phyloP scores from a whole-genome alignment of 768 basidiomycete genomes.

The Pluteus cervinus region DNA sequence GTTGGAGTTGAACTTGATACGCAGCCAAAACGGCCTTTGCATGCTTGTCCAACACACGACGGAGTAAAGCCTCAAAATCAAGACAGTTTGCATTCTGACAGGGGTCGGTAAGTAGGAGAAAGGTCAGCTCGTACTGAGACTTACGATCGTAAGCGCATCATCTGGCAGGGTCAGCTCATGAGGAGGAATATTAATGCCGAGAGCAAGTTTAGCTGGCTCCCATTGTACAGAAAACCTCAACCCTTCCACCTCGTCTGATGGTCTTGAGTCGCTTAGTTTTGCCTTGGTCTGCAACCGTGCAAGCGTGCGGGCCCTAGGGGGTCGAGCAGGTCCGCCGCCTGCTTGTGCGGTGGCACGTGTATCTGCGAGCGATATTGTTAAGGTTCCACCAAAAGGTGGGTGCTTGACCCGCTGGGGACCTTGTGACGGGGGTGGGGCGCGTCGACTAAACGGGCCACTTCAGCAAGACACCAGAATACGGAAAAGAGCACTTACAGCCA shows the following conservation, averaged over 20 bases:
- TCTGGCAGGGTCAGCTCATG: conserved; percentile 38
- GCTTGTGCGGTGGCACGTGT: conserved; percentile 31
- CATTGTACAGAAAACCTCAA: conserved; percentile 67
- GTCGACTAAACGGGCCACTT: conserved; percentile 16
- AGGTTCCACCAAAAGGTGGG: conserved; percentile 62
- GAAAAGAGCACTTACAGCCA: conserved; percentile 61
- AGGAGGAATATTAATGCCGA: conserved; percentile 51
- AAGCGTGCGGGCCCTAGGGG: conserved; percentile 47
- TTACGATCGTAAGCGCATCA: conserved; percentile 49
- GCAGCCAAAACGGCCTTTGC: conserved; percentile 52
- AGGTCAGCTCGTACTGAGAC: conserved; percentile 20
- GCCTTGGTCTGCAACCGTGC: conserved; percentile 59
- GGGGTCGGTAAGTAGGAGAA: conserved; percentile 5
- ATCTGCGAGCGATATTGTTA: conserved; percentile 69
- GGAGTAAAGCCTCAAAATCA: conserved; percentile 68
- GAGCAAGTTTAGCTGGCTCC: conserved; percentile 66
- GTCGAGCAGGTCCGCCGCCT: conserved; percentile 42
- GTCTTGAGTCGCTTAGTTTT: conserved; percentile 46
- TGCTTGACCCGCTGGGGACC: conserved; percentile 35
- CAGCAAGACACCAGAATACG: not conserved
- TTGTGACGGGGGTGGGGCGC: conserved; percentile 19
- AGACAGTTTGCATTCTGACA: conserved; percentile 59
- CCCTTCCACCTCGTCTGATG: conserved; percentile 75
- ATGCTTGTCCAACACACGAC: conserved; percentile 59
- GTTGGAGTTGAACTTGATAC: conserved; percentile 51